These are phyloP conservation scores for Psilocybe subaeruginosa DNA, from an alignment of 768 basidiomycete species.

Conservation along the genomic window DNA sequence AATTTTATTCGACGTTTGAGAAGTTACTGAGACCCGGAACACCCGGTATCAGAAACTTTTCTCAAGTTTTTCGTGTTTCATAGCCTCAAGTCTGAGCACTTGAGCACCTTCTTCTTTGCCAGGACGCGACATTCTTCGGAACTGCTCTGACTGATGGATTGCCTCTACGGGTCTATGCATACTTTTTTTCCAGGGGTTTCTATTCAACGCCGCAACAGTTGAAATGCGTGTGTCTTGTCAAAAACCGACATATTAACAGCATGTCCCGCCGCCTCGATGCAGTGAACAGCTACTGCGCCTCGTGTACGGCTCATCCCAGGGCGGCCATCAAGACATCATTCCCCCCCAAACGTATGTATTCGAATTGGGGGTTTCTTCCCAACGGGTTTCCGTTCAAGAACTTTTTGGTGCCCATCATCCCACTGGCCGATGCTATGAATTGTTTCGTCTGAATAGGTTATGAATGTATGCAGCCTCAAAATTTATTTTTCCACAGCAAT, in stretches of 20 bases:
- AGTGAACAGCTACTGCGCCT: conserved; percentile 7
- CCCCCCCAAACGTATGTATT: conserved; percentile 5
- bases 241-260: conserved; percentile 4
- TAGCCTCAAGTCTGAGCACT: conserved; percentile 11
- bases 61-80: conserved; percentile 12
- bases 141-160: too few species aligned
- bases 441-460: conserved; percentile 3
- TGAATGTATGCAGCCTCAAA: neutral
- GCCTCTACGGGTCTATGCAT: too few species aligned
- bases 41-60: neutral
- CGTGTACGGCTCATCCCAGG: conserved; percentile 8
- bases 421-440: neutral
- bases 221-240: conserved; percentile 13
- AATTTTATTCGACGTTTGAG: neutral
- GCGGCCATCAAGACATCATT: conserved; percentile 8
- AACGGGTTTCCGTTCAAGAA: conserved; percentile 1
- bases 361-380: conserved; percentile 1
- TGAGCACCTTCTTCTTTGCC: neutral
- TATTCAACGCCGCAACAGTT: neutral
- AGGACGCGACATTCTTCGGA: neutral
- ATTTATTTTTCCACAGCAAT: conserved; percentile 5
- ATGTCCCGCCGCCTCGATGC: conserved; percentile 7
- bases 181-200: neutral
- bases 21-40: too few species aligned
- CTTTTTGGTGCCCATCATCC: neutral